These are phyloP conservation scores for Cymbopogon citratus DNA, from an alignment of 176 grass and related monocot genomes.

Conservation along the genomic window DNA sequence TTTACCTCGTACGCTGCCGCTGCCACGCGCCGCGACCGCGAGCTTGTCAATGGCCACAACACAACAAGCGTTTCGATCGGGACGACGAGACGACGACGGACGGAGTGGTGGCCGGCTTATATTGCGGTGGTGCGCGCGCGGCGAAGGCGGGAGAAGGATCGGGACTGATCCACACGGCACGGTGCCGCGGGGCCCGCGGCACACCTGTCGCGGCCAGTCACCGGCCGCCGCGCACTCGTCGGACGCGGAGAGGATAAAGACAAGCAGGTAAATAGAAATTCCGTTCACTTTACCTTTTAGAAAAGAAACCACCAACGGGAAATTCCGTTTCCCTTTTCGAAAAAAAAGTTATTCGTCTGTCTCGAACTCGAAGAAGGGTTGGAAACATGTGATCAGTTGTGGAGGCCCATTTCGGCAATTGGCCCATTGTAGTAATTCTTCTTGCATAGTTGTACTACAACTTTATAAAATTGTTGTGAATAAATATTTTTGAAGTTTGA, in stretches of 20 bases:
- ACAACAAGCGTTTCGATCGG: neutral
- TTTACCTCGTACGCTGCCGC: neutral
- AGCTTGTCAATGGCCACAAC: neutral
- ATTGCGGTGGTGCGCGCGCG: neutral
- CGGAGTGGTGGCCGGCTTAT: neutral
- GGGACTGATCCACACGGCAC: slow-evolving; percentile 14
- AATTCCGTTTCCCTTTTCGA: too few species aligned
- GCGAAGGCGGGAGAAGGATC: slow-evolving; percentile 31
- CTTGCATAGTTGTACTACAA: too few species aligned
- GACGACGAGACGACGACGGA: neutral
- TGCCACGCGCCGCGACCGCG: neutral
- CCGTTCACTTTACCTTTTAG: neutral
- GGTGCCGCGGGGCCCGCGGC: neutral
- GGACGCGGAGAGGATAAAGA: neutral
- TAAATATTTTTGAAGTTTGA: neutral
- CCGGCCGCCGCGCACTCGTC: slow-evolving; percentile 7
- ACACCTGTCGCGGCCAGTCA: neutral
- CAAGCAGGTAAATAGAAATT: neutral
- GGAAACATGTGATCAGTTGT: too few species aligned
- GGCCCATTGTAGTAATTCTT: neutral
- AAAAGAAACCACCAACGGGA: neutral
- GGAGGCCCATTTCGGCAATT: neutral
- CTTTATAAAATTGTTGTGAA: too few species aligned
- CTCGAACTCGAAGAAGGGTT: too few species aligned
- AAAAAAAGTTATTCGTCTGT: too few species aligned